A percentile compares a stretch with the other conserved stretches of the same genome.
Evolutionary conservation across 331 rosid genomes (phyloP).

Genomic region (Spiraea crenata): DNA sequence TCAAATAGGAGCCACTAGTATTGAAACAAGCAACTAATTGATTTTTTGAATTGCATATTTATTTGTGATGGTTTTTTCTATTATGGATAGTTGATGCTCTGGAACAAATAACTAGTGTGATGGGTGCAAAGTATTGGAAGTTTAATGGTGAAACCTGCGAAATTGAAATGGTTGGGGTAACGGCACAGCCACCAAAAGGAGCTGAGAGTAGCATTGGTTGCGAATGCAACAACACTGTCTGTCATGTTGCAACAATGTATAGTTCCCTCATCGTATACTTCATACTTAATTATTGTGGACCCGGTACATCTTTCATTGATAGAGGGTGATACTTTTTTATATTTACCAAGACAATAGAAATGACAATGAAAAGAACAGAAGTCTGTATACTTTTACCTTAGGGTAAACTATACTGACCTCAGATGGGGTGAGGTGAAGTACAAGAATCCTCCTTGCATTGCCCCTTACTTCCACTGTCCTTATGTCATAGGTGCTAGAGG

Average conservation of each 20-base stretch:
- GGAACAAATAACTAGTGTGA: slow-evolving; percentile 29
- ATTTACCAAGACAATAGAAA: not conserved
- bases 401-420: slow-evolving; percentile 21
- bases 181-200: slow-evolving; percentile 23
- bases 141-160: slow-evolving; percentile 33
- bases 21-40: not conserved
- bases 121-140: slow-evolving; percentile 50
- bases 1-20: not conserved
- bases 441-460: slow-evolving; percentile 15
- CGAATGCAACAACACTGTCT: slow-evolving; percentile 37
- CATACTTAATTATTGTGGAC: not conserved
- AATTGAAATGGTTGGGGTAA: slow-evolving; percentile 40
- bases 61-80: slow-evolving; percentile 1
- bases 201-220: slow-evolving; percentile 22
- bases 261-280: slow-evolving; percentile 22
- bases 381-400: not conserved
- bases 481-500: slow-evolving; percentile 19
- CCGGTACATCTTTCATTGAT: not conserved
- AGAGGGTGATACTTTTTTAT: not conserved
- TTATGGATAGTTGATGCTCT: slow-evolving; percentile 44
- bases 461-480: slow-evolving; percentile 5
- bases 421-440: slow-evolving; percentile 4
- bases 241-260: slow-evolving; percentile 74
- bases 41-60: not conserved
- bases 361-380: not conserved